These are phyloP conservation scores for Aspergillus bridgeri DNA, from an alignment of 495 filamentous ascomycete genomes.

Conservation along the genomic window DNA sequence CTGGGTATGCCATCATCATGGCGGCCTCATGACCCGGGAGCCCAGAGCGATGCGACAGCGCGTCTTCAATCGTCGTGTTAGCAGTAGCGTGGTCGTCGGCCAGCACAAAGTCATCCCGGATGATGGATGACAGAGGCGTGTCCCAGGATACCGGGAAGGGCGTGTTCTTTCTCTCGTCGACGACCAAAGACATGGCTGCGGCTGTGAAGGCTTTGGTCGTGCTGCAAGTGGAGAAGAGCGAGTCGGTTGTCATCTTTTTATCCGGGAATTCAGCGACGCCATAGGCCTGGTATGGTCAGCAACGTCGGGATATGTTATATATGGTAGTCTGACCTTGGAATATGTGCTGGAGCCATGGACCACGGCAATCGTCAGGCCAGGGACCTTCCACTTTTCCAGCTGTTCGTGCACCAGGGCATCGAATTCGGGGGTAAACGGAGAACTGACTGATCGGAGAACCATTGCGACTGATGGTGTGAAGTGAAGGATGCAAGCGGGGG, in stretches of 20 bases:
- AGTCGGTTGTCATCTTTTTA: conserved; percentile 41
- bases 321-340: no score
- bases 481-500: not conserved
- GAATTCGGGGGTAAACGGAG: conserved; percentile 23
- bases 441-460: not conserved
- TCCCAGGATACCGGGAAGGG: conserved; percentile 40
- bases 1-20: conserved; percentile 1
- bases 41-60: conserved; percentile 48
- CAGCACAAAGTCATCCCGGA: conserved; percentile 54
- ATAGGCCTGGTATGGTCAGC: conserved; percentile 43
- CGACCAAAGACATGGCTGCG: conserved; percentile 43
- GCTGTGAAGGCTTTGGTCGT: conserved; percentile 58
- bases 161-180: conserved; percentile 35
- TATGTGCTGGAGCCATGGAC: conserved; percentile 42
- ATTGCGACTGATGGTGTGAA: not conserved
- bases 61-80: conserved; percentile 48
- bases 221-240: conserved; percentile 41
- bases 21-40: conserved; percentile 35
- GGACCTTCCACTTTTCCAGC: conserved; percentile 47
- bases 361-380: conserved; percentile 48
- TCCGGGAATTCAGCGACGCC: conserved; percentile 39
- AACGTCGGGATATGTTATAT: not conserved
- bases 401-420: conserved; percentile 29
- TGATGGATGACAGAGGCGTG: conserved; percentile 46
- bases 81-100: conserved; percentile 38